phyloP scores from a whole-genome alignment of 768 basidiomycete genomes.

The Mycena amicta region DNA sequence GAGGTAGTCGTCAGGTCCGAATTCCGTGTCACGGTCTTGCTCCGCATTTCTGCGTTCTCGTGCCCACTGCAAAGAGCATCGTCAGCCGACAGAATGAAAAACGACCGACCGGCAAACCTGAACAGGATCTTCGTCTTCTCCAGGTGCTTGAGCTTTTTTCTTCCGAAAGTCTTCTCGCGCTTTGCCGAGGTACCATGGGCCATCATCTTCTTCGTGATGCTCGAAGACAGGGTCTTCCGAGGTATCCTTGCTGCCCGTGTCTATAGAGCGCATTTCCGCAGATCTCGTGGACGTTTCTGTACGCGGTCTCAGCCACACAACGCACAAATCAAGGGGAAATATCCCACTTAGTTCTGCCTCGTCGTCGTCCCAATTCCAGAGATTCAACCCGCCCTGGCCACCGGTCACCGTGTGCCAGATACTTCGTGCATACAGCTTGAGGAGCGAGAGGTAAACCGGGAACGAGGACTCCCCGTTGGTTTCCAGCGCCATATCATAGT shows the following conservation, averaged over 20 bases:
- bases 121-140: conserved; percentile 71
- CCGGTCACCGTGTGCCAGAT: conserved; percentile 82
- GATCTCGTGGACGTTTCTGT: conserved; percentile 21
- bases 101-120: conserved; percentile 47
- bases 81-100: not conserved
- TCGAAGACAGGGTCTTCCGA: conserved; percentile 32
- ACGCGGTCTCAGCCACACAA: not conserved
- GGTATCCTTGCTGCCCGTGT: conserved; percentile 33
- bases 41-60: conserved; percentile 72
- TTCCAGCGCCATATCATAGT: conserved; percentile 89
- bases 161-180: conserved; percentile 77
- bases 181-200: conserved; percentile 81
- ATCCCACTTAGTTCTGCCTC: conserved; percentile 37
- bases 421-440: conserved; percentile 81
- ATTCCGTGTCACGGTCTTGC: conserved; percentile 71
- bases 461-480: conserved; percentile 89
- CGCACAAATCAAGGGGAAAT: conserved; percentile 6
- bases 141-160: conserved; percentile 45
- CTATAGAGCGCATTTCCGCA: conserved; percentile 43
- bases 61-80: conserved; percentile 63
- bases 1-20: conserved; percentile 84
- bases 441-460: conserved; percentile 80
- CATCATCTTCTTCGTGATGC: conserved; percentile 57
- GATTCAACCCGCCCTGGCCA: conserved; percentile 64
- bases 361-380: conserved; percentile 66